Evolutionary conservation across 179 eudicot species (phyloP), one percentile per base, ranked within the genome.

Genomic region (Heliamphora pulchella): DNA sequence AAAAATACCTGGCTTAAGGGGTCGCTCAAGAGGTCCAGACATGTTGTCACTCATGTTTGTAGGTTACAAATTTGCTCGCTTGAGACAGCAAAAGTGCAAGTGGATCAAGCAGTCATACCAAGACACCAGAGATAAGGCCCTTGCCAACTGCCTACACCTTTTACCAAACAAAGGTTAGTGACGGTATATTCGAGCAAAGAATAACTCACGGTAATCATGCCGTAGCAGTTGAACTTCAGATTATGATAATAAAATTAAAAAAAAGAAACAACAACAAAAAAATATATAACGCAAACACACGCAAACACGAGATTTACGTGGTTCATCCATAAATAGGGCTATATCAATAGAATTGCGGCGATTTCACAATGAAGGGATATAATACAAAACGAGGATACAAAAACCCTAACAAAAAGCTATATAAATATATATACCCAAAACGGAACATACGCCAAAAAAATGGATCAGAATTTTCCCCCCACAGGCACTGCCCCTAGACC

Each of bases 1-100:
- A 46, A 46, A 5, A 50, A 41, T 87, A 92, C 98, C 87, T 58
- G 89, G 85, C 85, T 85, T 89, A 55, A 73, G 47, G 74, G 88
- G 77, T 79, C 85, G 85, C 54, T 89, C 93, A 41, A 91, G 79
- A 82, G 91, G 82, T 74, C 87, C 94, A 55, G 98, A 78, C 92
- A 86, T 87, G 74, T 62, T 82, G 77, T 87, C 90, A 73, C 86
- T 83, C 88, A 82, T 83, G 76, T 81, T 79, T 84, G 80, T 69
- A 85, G 77, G 81, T 84, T 78, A 73, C 86, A 63, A 69, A 57
- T 82, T 80, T 67, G 81, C 20, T 76, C 62, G 51, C 65, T 44
- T 48, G 10, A 50, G 61, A 70, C 53, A 71, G 77, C 71, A 67
- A 66, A 43, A 57, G 54, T 18, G 75, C 77, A 31, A 31, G 31